Conservation (phyloP, 208 protist genomes). For the Crithidia mellificae region DNA sequence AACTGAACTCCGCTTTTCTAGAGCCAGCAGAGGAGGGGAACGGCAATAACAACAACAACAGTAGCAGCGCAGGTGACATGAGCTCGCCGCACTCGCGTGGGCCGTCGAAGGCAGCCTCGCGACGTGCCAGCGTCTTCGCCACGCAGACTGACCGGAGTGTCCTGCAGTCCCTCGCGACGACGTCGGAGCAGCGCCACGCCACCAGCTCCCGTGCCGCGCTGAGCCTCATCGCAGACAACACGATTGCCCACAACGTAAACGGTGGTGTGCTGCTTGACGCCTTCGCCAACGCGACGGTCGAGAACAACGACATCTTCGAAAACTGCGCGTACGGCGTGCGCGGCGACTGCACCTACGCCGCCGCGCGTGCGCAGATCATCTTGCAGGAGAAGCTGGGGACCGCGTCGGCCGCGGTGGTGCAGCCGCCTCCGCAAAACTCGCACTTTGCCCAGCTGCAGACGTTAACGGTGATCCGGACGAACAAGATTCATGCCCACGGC, state of each 20-base stretch:
- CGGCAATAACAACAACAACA: constrained; percentile 1
- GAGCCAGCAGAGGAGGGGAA: neutral
- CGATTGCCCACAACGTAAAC: constrained; percentile 59
- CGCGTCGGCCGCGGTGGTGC: neutral
- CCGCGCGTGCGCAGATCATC: constrained; percentile 35
- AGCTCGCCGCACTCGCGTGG: neutral
- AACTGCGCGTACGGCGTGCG: constrained; percentile 75
- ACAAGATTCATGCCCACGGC: constrained; percentile 62
- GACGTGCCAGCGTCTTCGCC: constrained; percentile 8
- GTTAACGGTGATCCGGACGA: constrained; percentile 34
- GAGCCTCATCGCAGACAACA: constrained; percentile 52
- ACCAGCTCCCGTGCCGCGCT: constrained; percentile 18
- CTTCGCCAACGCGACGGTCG: constrained; percentile 42
- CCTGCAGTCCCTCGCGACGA: constrained; percentile 26
- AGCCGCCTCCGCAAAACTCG: constrained; percentile 3
- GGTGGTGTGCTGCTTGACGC: constrained; percentile 74
- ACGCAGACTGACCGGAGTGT: constrained; percentile 28
- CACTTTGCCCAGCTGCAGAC: constrained; percentile 18
- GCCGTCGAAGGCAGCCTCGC: neutral
- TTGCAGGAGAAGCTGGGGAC: constrained; percentile 16
- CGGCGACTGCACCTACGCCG: constrained; percentile 54
- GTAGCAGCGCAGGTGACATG: neutral
- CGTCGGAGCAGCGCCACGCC: constrained; percentile 28
- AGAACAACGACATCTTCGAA: constrained; percentile 72
- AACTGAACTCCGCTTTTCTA: constrained; percentile 53